Evolutionary conservation across 2,329 filamentous ascomycete species (phyloP), one percentile per base, ranked within the genome.

Genomic region (Tolypocladium pustulatum): DNA sequence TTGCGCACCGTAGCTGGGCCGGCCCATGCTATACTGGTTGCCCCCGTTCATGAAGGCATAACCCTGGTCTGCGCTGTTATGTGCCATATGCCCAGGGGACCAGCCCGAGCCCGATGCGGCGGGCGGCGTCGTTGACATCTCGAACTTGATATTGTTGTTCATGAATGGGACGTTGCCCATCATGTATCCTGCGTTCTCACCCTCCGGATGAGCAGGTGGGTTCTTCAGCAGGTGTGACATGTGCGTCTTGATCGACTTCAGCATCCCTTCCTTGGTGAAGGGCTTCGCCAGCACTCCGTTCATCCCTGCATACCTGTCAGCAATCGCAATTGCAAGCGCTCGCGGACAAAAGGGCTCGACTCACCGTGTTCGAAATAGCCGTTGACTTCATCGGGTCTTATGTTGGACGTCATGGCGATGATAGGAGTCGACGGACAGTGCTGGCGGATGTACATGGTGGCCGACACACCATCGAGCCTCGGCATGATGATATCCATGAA

Each of bases 401-500:
- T 97, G 69, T 97, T 99, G 4, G 93, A 97, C 3, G 94, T 99
- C 94, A 99, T 97, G 54, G 94, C 94, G 60, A 99, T 90, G 66
- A 99, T 95, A 0, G 94, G 94, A 25, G 89, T 86, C 7, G 86
- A 84, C 41, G 85, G 84, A 63, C 91, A 86, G 62, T 93, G 90
- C 68, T 96, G 90, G 57, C 93, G 86, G 64, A 99, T 97, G 62
- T 96, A 85, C 68, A 94, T 90, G 59, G 91, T 96, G 3, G 94
- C 93, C 20, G 92, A 96, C 7, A 97, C 91, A 65, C 94, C 94
- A 67, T 97, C 94, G 57, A 97, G 80, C 63, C 92, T 89, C 7
- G 94, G 94, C 94, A 99, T 97, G 65, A 99, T 96, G 63, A 99
- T 93, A 69, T 94, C 89, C 89, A 93, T 93, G 62, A 93, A 83